Conservation (phyloP, 345 rosid genomes). For the Melastoma malabathricum region DNA sequence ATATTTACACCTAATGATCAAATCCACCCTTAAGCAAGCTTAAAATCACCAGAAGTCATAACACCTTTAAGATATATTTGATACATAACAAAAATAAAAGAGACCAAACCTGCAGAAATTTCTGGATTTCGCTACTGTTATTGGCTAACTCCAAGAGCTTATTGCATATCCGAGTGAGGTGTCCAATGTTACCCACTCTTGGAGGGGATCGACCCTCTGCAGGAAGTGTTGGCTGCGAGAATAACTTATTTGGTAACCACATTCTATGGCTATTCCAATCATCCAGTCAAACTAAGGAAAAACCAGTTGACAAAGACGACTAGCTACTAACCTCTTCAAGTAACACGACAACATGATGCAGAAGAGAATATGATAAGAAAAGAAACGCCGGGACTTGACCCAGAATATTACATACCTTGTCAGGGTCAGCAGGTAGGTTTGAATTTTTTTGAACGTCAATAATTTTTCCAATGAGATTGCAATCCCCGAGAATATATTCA, state of each 20-base stretch:
- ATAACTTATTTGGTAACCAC: not conserved
- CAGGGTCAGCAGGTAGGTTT: slow-evolving; percentile 30
- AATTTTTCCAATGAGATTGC: slow-evolving; percentile 61
- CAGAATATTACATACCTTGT: slow-evolving; percentile 34
- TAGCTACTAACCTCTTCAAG: no score
- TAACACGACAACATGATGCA: no score
- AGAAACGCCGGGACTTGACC: not conserved
- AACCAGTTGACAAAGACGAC: not conserved
- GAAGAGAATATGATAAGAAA: slow-evolving; percentile 1
- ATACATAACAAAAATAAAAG: not conserved
- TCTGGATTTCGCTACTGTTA: slow-evolving; percentile 42
- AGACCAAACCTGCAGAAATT: slow-evolving; percentile 54
- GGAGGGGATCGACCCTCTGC: slow-evolving; percentile 57
- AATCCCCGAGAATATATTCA: slow-evolving; percentile 58
- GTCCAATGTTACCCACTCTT: slow-evolving; percentile 77
- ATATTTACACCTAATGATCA: not conserved
- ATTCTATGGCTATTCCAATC: no score
- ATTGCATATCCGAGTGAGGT: slow-evolving; percentile 73
- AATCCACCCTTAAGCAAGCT: no score
- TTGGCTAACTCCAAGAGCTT: slow-evolving; percentile 69
- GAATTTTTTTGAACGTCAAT: slow-evolving; percentile 53
- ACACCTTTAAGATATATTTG: no score
- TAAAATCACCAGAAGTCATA: no score
- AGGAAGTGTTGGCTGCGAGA: slow-evolving; percentile 58
- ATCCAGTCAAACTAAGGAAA: not conserved